Percentiles rank a stretch among this genome's conserved stretches.
Evolutionary conservation across 306 rosid genomes (phyloP).

Genomic region (Canavalia ensiformis): DNA sequence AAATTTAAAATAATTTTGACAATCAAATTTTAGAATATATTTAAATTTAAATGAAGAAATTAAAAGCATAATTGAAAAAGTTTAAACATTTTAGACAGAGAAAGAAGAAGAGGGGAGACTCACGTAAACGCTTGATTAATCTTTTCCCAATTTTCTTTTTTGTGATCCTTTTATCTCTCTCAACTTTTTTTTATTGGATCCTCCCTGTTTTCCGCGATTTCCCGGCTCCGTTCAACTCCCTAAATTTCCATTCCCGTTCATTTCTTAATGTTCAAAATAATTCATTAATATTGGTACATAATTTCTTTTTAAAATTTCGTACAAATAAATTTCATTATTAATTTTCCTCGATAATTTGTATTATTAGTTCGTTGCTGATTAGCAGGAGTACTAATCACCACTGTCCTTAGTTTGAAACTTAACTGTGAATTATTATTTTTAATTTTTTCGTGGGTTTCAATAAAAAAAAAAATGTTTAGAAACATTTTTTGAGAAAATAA

Average conservation of each 20-base stretch:
- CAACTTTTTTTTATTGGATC: constrained; percentile 42
- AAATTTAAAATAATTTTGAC: too few relatives aligned
- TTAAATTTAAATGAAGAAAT: too few relatives aligned
- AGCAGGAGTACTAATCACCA: background rate
- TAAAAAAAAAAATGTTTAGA: constrained; percentile 16
- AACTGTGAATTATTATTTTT: constrained; percentile 19
- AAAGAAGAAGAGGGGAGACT: background rate
- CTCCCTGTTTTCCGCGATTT: constrained; percentile 51
- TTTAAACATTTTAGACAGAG: background rate
- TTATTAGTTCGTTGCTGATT: constrained; percentile 36
- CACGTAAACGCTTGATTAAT: constrained; percentile 45
- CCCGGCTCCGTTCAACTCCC: constrained; percentile 40
- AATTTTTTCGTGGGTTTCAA: constrained; percentile 48
- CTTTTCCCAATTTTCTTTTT: constrained; percentile 19
- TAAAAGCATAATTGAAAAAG: background rate
- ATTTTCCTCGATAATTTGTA: background rate
- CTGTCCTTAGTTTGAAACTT: background rate
- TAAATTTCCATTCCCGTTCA: constrained; percentile 28
- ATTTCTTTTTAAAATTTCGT: background rate
- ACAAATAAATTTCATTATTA: constrained; percentile 18
- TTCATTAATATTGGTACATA: background rate
- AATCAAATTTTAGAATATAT: too few relatives aligned
- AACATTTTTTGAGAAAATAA: too few relatives aligned
- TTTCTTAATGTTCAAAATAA: constrained; percentile 19
- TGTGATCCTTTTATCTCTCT: constrained; percentile 54